These are phyloP conservation scores for Tricholoma bakamatsutake DNA, from an alignment of 768 basidiomycete species.

Conservation along the genomic window DNA sequence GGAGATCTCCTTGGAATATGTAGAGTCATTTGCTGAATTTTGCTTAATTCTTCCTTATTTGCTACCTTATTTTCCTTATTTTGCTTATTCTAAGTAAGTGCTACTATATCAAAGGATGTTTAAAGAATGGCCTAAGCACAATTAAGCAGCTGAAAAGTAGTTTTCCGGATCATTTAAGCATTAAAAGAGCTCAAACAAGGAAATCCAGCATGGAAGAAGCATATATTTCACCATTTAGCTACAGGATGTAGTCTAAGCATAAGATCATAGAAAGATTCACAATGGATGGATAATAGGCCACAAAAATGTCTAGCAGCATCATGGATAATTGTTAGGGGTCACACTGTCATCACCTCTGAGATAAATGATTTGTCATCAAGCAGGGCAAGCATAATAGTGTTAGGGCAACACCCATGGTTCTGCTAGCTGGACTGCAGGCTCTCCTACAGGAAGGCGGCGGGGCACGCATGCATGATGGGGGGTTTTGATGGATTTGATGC, in stretches of 20 bases:
- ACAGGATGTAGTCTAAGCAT: not conserved
- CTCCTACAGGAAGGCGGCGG: no score
- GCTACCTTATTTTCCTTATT: not conserved
- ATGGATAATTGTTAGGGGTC: not conserved
- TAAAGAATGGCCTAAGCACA: not conserved
- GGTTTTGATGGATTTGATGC: no score
- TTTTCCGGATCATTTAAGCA: not conserved
- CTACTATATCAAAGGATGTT: not conserved
- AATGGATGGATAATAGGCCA: not conserved
- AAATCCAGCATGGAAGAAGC: not conserved
- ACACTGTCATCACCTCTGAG: not conserved
- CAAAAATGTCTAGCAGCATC: not conserved
- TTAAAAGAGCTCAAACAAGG: not conserved
- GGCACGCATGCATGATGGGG: no score
- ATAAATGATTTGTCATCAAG: not conserved
- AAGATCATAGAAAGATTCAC: not conserved
- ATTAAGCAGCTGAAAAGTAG: not conserved
- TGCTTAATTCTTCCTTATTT: not conserved
- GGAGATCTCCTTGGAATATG: not conserved
- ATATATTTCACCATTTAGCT: not conserved
- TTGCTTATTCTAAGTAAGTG: not conserved
- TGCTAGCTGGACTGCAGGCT: no score
- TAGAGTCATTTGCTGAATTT: not conserved
- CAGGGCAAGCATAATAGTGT: not conserved
- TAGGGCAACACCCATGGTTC: no score